These are phyloP conservation scores for Yamadazyma akitaensis DNA, from an alignment of 805 yeast genomes.

Conservation along the genomic window DNA sequence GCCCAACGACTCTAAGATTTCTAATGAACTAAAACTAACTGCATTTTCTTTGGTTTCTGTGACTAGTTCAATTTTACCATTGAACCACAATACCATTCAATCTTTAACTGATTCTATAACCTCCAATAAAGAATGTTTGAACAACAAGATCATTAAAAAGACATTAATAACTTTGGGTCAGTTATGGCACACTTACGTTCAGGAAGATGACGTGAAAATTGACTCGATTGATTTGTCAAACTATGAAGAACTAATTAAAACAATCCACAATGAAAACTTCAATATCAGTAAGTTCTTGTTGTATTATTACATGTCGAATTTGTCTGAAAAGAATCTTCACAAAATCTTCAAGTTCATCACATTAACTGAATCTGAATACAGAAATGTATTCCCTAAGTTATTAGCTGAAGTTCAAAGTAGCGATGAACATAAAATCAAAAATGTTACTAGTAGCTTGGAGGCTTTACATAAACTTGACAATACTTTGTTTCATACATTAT, in stretches of 20 bases:
- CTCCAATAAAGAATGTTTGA: slow-evolving; percentile 18
- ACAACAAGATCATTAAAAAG: slow-evolving; percentile 22
- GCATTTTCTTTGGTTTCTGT: slow-evolving; percentile 83
- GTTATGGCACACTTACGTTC: slow-evolving; percentile 25
- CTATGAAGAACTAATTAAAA: background rate
- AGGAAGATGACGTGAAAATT: background rate
- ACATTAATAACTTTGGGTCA: slow-evolving; percentile 41
- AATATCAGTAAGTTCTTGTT: slow-evolving; percentile 26
- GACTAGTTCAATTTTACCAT: slow-evolving; percentile 65
- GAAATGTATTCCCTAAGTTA: slow-evolving; percentile 14
- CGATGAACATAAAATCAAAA: slow-evolving; percentile 15
- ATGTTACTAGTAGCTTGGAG: slow-evolving; percentile 19
- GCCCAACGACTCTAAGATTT: slow-evolving; percentile 14
- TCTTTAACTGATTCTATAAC: slow-evolving; percentile 35
- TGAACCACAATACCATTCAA: slow-evolving; percentile 32
- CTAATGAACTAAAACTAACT: slow-evolving; percentile 68
- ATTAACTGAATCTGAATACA: slow-evolving; percentile 13
- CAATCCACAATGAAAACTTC: slow-evolving; percentile 7
- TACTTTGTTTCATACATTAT: slow-evolving; percentile 18
- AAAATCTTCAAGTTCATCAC: slow-evolving; percentile 23
- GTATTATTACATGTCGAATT: slow-evolving; percentile 25
- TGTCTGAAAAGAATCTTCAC: slow-evolving; percentile 19
- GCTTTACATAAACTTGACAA: slow-evolving; percentile 15
- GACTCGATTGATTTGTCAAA: slow-evolving; percentile 8
- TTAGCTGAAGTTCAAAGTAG: slow-evolving; percentile 15